phyloP scores from a whole-genome alignment of 2,329 filamentous ascomycete species.

The Ceratocystis albifundus region DNA sequence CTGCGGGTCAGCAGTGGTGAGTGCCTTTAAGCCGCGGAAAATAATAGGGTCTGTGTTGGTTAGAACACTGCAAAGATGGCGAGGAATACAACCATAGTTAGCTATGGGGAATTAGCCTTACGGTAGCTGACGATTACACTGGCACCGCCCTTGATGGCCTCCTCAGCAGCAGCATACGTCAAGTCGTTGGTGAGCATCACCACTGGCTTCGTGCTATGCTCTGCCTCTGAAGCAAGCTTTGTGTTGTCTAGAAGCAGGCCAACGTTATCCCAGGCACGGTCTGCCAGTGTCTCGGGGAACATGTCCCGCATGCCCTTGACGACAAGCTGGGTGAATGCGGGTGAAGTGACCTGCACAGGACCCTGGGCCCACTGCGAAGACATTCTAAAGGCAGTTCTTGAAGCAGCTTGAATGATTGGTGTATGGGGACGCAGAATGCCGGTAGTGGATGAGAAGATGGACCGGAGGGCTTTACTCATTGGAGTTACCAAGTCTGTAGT shows the following conservation, averaged over 20 bases:
- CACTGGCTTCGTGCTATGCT: constrained; percentile 28
- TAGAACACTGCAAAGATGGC: neutral
- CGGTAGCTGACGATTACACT: constrained; percentile 84
- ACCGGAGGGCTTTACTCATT: neutral
- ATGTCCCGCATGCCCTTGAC: constrained; percentile 70
- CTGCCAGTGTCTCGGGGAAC: constrained; percentile 80
- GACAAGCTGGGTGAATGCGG: constrained; percentile 45
- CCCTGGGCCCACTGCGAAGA: constrained; percentile 13
- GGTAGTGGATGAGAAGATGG: neutral
- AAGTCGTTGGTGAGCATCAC: constrained; percentile 71
- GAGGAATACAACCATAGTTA: neutral
- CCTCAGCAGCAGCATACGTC: constrained; percentile 75
- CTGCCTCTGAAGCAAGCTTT: constrained; percentile 26
- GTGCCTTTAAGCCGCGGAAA: constrained; percentile 79
- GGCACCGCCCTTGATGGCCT: constrained; percentile 66
- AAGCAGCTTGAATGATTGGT: neutral
- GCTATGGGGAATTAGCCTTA: constrained; percentile 31
- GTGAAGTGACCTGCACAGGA: constrained; percentile 20
- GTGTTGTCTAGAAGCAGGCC: constrained; percentile 54
- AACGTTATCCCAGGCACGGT: constrained; percentile 93
- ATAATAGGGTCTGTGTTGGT: constrained; percentile 71
- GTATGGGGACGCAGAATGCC: neutral
- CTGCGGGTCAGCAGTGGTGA: constrained; percentile 75
- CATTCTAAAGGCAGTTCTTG: constrained; percentile 7
- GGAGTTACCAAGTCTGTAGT: neutral